A percentile compares a stretch with the other conserved stretches of the same genome.
phyloP scores from a whole-genome alignment of 2,329 filamentous ascomycete species.

The Pyrenophora tritici-repentis region DNA sequence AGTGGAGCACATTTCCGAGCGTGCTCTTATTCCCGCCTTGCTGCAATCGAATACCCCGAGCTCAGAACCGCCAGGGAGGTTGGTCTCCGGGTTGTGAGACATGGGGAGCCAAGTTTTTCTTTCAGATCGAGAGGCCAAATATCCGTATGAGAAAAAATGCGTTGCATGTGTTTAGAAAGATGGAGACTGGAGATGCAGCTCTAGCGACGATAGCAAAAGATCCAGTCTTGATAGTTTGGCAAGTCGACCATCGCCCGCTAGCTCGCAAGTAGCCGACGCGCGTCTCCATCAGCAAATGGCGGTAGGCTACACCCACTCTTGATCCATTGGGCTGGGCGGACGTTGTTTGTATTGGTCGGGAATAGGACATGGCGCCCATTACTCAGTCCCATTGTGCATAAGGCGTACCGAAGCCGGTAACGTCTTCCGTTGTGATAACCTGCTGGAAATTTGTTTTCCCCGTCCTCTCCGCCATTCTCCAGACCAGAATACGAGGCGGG shows the following conservation, averaged over 20 bases:
- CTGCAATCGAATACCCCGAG: conserved; percentile 14
- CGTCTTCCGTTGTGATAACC: too few species aligned
- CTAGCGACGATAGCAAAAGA: conserved; percentile 11
- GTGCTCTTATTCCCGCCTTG: conserved; percentile 39
- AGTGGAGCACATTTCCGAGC: conserved; percentile 6
- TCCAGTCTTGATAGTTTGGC: conserved; percentile 12
- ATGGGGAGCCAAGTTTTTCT: conserved; percentile 28
- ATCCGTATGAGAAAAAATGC: conserved; percentile 2
- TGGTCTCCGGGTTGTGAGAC: conserved; percentile 44
- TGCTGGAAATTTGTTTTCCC: too few species aligned
- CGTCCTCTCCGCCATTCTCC: too few species aligned
- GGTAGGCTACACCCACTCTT: conserved; percentile 6
- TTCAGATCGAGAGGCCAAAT: not conserved
- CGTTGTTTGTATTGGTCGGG: conserved; percentile 16
- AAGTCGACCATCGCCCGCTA: conserved; percentile 15
- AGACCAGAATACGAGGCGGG: not conserved
- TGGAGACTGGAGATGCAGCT: not conserved
- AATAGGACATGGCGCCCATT: conserved; percentile 15
- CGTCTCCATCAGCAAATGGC: conserved; percentile 13
- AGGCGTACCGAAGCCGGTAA: not conserved
- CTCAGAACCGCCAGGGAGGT: conserved; percentile 34
- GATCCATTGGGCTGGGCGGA: conserved; percentile 6
- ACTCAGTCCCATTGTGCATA: conserved; percentile 1
- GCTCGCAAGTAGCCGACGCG: conserved; percentile 10
- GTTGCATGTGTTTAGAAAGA: conserved; percentile 3